phyloP scores from a whole-genome alignment of 2,329 filamentous ascomycete species.

The Colletotrichum simmondsii region DNA sequence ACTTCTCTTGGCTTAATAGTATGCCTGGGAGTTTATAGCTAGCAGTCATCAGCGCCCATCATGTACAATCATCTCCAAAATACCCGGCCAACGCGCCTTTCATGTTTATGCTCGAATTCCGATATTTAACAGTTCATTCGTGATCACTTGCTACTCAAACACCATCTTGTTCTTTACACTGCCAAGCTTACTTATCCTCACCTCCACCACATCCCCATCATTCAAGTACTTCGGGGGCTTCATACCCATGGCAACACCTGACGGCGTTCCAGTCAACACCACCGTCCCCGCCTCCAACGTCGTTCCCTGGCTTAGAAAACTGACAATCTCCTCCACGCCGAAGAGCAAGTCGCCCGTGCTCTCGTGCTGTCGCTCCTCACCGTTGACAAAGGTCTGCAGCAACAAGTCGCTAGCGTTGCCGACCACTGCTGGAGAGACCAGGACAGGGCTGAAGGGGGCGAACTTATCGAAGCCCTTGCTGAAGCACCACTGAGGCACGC shows the following conservation, averaged over 20 bases:
- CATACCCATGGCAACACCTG: slow-evolving; percentile 59
- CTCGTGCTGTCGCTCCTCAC: slow-evolving; percentile 59
- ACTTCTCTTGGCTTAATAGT: slow-evolving; percentile 47
- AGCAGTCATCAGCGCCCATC: background rate
- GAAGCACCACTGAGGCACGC: slow-evolving; percentile 63
- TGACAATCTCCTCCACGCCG: slow-evolving; percentile 56
- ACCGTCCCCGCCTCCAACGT: slow-evolving; percentile 63
- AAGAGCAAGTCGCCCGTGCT: slow-evolving; percentile 62
- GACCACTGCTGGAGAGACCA: slow-evolving; percentile 45
- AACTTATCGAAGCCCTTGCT: slow-evolving; percentile 67
- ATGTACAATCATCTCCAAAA: background rate
- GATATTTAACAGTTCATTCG: background rate
- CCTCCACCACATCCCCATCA: slow-evolving; percentile 54
- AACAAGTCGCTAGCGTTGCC: slow-evolving; percentile 42
- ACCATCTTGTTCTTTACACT: slow-evolving; percentile 51
- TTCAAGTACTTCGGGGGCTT: slow-evolving; percentile 54
- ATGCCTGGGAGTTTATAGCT: slow-evolving; percentile 45
- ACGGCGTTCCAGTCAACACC: slow-evolving; percentile 59
- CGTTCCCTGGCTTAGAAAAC: slow-evolving; percentile 58
- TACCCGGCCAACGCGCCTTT: background rate
- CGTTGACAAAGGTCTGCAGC: slow-evolving; percentile 58
- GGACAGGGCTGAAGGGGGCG: slow-evolving; percentile 63
- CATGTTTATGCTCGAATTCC: background rate
- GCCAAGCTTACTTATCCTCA: slow-evolving; percentile 50
- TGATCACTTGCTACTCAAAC: slow-evolving; percentile 39